These are phyloP conservation scores for Alternaria hordeiaustralica DNA, from an alignment of 2,329 filamentous ascomycete genomes.

Conservation along the genomic window DNA sequence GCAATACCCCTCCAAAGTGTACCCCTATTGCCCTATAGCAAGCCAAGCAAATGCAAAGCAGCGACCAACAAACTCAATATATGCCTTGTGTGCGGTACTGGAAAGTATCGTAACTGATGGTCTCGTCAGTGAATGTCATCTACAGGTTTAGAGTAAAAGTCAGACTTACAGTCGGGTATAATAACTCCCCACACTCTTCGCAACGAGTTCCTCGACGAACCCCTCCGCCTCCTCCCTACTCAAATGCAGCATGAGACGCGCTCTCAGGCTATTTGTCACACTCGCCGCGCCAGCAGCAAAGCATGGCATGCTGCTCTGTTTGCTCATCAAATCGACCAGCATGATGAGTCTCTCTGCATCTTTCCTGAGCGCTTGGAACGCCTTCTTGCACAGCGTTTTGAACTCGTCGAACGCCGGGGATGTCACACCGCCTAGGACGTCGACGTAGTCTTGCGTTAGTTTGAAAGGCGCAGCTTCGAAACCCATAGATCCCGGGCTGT, in stretches of 20 bases:
- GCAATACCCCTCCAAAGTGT: background rate
- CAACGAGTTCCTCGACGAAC: conserved; percentile 82
- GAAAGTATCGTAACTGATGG: conserved; percentile 76
- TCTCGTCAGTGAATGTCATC: no score
- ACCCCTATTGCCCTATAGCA: background rate
- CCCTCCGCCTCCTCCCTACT: conserved; percentile 81
- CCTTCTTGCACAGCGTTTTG: conserved; percentile 80
- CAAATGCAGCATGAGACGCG: conserved; percentile 81
- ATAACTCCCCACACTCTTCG: conserved; percentile 84
- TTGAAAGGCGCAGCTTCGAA: conserved; percentile 90
- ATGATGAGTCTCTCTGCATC: conserved; percentile 83
- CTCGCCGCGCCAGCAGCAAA: conserved; percentile 76
- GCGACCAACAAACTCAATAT: conserved; percentile 61
- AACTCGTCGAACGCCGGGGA: conserved; percentile 76
- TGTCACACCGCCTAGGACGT: conserved; percentile 76
- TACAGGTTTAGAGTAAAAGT: background rate
- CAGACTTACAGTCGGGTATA: conserved; percentile 78
- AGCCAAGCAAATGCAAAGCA: background rate
- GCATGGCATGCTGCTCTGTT: conserved; percentile 81
- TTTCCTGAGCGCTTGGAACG: conserved; percentile 80
- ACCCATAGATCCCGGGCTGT: conserved; percentile 81
- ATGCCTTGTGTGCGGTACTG: conserved; percentile 89
- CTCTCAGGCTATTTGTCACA: conserved; percentile 71
- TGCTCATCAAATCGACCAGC: conserved; percentile 83
- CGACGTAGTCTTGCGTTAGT: conserved; percentile 83